These are phyloP conservation scores for Penicillium sp. DNA, from an alignment of 2,329 filamentous ascomycete genomes.

Conservation along the genomic window DNA sequence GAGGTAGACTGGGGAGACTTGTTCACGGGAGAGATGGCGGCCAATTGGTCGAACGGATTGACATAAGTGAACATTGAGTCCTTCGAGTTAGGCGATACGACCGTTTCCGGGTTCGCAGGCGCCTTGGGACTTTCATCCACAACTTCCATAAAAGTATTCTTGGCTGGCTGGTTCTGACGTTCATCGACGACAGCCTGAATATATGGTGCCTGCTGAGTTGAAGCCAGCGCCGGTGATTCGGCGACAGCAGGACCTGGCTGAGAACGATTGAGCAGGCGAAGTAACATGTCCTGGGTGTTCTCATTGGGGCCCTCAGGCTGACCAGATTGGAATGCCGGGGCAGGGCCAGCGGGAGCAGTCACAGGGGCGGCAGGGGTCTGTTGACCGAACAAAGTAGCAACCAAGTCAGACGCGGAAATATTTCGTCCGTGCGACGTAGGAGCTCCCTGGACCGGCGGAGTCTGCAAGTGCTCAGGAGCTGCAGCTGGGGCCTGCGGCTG, in stretches of 20 bases:
- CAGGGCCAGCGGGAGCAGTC: slow-evolving; percentile 31
- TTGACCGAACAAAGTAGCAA: slow-evolving; percentile 56
- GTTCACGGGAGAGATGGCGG: slow-evolving; percentile 64
- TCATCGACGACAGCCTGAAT: slow-evolving; percentile 24
- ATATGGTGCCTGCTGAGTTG: slow-evolving; percentile 34
- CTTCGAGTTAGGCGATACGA: slow-evolving; percentile 37
- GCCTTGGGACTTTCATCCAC: slow-evolving; percentile 20
- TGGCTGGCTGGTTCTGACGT: slow-evolving; percentile 10
- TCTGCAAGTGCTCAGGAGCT: slow-evolving; percentile 29
- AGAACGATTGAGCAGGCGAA: slow-evolving; percentile 79
- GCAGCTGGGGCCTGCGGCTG: slow-evolving; percentile 32
- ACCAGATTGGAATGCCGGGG: slow-evolving; percentile 18
- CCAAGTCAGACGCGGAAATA: slow-evolving; percentile 58
- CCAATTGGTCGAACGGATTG: slow-evolving; percentile 70
- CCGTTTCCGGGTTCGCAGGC: slow-evolving; percentile 35
- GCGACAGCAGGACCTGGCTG: slow-evolving; percentile 42
- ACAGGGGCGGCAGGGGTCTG: slow-evolving; percentile 35
- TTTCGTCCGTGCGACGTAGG: slow-evolving; percentile 35
- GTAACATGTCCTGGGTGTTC: slow-evolving; percentile 79
- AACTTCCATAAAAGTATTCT: slow-evolving; percentile 15
- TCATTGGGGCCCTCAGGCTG: slow-evolving; percentile 38
- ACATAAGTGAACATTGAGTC: slow-evolving; percentile 65
- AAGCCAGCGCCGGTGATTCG: slow-evolving; percentile 42
- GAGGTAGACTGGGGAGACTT: slow-evolving; percentile 51
- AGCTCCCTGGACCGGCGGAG: slow-evolving; percentile 30